These are phyloP conservation scores for Chlorella vulgaris DNA, from an alignment of 139 green algal species.

Conservation along the genomic window DNA sequence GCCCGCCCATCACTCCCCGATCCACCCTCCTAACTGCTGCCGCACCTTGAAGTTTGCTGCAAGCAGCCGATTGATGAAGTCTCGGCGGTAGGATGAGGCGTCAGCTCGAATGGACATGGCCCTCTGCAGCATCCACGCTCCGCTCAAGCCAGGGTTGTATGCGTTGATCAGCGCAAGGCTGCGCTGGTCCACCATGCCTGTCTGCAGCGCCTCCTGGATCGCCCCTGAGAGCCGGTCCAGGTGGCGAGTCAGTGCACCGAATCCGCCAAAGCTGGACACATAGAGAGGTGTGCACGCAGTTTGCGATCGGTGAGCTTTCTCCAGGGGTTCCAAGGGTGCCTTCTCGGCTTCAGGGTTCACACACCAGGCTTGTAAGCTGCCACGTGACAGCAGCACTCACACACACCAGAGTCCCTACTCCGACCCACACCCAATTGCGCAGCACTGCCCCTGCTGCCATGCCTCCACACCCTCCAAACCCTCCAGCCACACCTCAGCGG, in stretches of 20 bases:
- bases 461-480: too few relatives aligned
- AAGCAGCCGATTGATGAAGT: conserved; percentile 85
- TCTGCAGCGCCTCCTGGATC: conserved; percentile 59
- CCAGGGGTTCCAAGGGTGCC: too few relatives aligned
- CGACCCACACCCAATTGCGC: too few relatives aligned
- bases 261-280: conserved; percentile 85
- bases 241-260: conserved; percentile 83
- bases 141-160: conserved; percentile 71
- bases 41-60: conserved; percentile 76
- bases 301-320: too few relatives aligned
- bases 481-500: conserved; percentile 66
- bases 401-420: too few relatives aligned
- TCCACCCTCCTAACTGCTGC: not conserved
- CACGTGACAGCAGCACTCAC: too few relatives aligned
- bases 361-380: too few relatives aligned
- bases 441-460: too few relatives aligned
- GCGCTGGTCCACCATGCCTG: conserved; percentile 44
- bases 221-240: conserved; percentile 70
- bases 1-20: not conserved
- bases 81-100: conserved; percentile 19
- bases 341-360: too few relatives aligned
- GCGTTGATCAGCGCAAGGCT: conserved; percentile 35
- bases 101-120: conserved; percentile 79
- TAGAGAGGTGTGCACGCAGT: too few relatives aligned
- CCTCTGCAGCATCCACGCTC: conserved; percentile 88